Evolutionary conservation across 108 stramenopile species (phyloP), one percentile per base, ranked within the genome.

Genomic region (Cyclotella choctawhatcheeana): DNA sequence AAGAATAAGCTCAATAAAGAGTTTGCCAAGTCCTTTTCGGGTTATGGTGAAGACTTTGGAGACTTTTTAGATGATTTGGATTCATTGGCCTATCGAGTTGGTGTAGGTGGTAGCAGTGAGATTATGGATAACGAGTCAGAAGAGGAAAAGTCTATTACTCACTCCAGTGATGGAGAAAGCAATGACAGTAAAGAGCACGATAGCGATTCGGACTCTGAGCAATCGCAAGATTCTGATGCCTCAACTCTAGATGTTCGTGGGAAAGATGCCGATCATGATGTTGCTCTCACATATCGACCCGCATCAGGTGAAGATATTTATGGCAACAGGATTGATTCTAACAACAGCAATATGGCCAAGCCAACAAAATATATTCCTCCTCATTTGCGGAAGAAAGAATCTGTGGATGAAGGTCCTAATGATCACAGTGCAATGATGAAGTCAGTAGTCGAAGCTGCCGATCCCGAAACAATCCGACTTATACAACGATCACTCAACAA

Each of bases 271-370:
- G 83, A 86, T 62, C 91, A 93, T 48, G 86, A 89, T 54, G 76
- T 67, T 43, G 63, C 76, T n/a, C 71, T 88, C 67, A 93, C 90
- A 3, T 98, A 98, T 56, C 73, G 68, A 55, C 97, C 97, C 16
- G 58, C 76, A 27, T 30, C 58, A 12, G 97, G 97, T 10, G 93
- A 98, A 84, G 97, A 98, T 71, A 97, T 98, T 44, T 98, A 98
- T 63, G 97, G 97, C 43, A 85, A 96, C 30, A 69, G 59, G 30
- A 67, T 91, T 25, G 93, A 89, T 17, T 12, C 35, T n/a, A 22
- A 43, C 12, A 27, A 33, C n/a, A 68, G 31, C 17, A 40, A 67
- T 26, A 40, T 29, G 17, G 40, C 61, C 6, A 62, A 73, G 32
- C 75, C 83, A 34, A 65, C 80, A 17, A 92, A 89, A 68, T 95